Evolutionary conservation across 2,329 filamentous ascomycete species (phyloP).

Genomic region (Zarea fungicola): DNA sequence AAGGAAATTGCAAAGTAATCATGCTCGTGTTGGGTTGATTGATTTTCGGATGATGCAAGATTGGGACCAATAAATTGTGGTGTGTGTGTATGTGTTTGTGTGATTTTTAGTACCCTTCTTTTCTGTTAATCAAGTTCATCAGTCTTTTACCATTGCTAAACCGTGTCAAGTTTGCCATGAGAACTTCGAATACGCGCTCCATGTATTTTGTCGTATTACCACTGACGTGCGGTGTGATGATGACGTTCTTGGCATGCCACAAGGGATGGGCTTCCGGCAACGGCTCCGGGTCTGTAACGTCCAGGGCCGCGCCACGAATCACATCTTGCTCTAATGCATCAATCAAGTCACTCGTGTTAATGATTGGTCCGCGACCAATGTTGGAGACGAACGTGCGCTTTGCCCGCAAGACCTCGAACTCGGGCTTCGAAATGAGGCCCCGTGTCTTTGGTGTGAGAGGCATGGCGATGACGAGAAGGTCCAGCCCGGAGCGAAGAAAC

Average conservation of each 20-base stretch:
- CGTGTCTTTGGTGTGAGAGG: constrained; percentile 46
- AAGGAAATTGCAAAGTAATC: background rate
- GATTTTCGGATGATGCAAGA: too few relatives aligned
- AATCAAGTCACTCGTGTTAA: constrained; percentile 53
- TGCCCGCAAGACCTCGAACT: constrained; percentile 41
- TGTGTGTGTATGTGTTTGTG: too few relatives aligned
- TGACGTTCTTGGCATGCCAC: constrained; percentile 64
- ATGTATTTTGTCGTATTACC: constrained; percentile 36
- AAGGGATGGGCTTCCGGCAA: constrained; percentile 62
- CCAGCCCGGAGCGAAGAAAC: constrained; percentile 46
- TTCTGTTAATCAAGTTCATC: constrained; percentile 36
- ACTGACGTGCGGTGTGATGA: constrained; percentile 53
- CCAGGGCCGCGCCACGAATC: constrained; percentile 62
- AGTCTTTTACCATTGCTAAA: constrained; percentile 32
- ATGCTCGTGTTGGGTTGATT: too few relatives aligned
- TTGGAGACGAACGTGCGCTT: constrained; percentile 61
- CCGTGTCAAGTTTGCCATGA: constrained; percentile 36
- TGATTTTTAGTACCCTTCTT: constrained; percentile 23
- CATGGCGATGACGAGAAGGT: constrained; percentile 47
- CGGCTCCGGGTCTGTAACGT: constrained; percentile 77
- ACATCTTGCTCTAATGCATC: constrained; percentile 46
- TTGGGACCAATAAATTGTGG: too few relatives aligned
- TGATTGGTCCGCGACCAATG: constrained; percentile 57
- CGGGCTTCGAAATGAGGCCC: constrained; percentile 44
- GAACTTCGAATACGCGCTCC: constrained; percentile 36